A percentile compares a stretch with the other conserved stretches of the same genome.
These are phyloP conservation scores for Teunomyces gatunensis DNA, from an alignment of 805 yeast species.

Conservation along the genomic window DNA sequence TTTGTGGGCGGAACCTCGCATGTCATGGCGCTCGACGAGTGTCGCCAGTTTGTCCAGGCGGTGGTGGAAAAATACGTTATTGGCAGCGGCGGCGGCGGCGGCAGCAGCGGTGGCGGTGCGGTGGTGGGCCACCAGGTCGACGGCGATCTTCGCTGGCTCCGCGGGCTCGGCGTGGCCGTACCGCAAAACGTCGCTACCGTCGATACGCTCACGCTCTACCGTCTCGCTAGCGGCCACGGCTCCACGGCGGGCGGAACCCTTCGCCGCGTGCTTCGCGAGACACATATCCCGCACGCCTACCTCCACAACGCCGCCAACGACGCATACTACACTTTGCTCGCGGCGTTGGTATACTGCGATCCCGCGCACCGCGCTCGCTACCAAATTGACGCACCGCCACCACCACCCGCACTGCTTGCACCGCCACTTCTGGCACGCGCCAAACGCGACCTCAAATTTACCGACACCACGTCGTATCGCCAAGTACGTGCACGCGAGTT, in stretches of 20 bases:
- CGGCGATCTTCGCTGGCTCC: conserved; percentile 14
- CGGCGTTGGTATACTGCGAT: conserved; percentile 23
- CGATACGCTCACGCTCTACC: conserved; percentile 19
- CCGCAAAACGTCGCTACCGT: conserved; percentile 10
- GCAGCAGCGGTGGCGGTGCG: conserved; percentile 16
- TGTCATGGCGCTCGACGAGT: conserved; percentile 11
- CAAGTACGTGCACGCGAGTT: neutral
- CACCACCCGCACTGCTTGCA: neutral
- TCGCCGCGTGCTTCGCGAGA: conserved; percentile 17
- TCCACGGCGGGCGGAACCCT: conserved; percentile 16
- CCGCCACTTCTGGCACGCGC: conserved; percentile 1
- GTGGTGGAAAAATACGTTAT: conserved; percentile 16
- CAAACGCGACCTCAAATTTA: conserved; percentile 12
- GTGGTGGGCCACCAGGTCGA: conserved; percentile 17
- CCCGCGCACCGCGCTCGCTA: conserved; percentile 16
- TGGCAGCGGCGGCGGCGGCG: conserved; percentile 10
- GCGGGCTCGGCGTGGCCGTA: conserved; percentile 12
- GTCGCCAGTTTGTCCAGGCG: conserved; percentile 9
- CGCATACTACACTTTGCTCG: conserved; percentile 26
- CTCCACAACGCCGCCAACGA: conserved; percentile 30
- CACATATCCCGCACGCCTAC: conserved; percentile 21
- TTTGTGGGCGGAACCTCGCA: conserved; percentile 22
- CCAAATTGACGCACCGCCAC: conserved; percentile 13
- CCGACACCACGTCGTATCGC: conserved; percentile 7
- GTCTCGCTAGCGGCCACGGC: conserved; percentile 9